phyloP scores from a whole-genome alignment of 2,329 filamentous ascomycete species.

The Stagonosporopsis rhizophila region DNA sequence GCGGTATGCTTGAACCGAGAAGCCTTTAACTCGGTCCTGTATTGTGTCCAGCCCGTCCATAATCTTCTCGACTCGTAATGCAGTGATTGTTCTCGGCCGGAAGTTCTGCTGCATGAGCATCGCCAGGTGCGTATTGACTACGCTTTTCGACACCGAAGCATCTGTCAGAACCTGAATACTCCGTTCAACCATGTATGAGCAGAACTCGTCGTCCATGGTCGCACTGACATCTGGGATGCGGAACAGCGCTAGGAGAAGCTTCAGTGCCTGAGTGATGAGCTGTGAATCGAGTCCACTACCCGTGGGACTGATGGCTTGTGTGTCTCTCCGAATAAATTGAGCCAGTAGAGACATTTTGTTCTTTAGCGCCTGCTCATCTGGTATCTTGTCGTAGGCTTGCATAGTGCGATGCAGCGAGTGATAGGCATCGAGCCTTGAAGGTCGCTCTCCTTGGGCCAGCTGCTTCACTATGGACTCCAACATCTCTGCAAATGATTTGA shows the following conservation, averaged over 20 bases:
- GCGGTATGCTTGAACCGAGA: constrained; percentile 79
- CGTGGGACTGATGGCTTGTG: constrained; percentile 66
- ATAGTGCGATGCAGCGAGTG: constrained; percentile 77
- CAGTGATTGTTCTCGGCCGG: constrained; percentile 73
- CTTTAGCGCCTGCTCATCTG: constrained; percentile 51
- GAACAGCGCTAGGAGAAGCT: constrained; percentile 77
- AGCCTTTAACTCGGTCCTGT: constrained; percentile 76
- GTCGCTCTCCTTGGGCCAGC: constrained; percentile 75
- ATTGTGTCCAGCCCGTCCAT: constrained; percentile 75
- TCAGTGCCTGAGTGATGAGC: constrained; percentile 78
- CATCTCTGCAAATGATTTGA: constrained; percentile 75
- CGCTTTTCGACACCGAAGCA: constrained; percentile 72
- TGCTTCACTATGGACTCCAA: constrained; percentile 84
- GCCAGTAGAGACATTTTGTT: constrained; percentile 81
- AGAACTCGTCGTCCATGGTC: constrained; percentile 78
- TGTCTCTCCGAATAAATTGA: constrained; percentile 84
- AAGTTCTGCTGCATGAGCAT: constrained; percentile 84
- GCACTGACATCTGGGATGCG: constrained; percentile 75
- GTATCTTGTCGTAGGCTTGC: constrained; percentile 81
- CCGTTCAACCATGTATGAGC: constrained; percentile 79
- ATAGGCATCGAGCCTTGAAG: constrained; percentile 84
- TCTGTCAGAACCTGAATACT: constrained; percentile 78
- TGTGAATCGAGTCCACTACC: constrained; percentile 68
- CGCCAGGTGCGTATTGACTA: constrained; percentile 80
- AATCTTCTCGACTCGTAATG: constrained; percentile 72